phyloP scores from a whole-genome alignment of 1,284 basidiomycete genomes.

The Pholiota adiposa region DNA sequence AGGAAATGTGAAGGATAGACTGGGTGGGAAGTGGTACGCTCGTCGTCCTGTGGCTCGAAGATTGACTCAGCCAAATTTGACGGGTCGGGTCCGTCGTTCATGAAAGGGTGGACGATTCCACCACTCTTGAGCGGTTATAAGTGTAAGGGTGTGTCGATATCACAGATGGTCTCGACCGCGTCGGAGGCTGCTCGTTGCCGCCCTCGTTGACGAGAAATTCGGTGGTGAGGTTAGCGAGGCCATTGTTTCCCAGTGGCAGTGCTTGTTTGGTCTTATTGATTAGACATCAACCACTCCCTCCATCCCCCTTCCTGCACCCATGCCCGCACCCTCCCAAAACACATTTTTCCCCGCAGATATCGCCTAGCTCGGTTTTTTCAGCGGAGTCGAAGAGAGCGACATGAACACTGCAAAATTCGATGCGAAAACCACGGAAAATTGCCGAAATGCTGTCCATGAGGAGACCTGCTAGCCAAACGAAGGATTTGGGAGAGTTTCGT shows the following conservation, averaged over 20 bases:
- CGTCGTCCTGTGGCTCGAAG: constrained; percentile 12
- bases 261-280: constrained; percentile 27
- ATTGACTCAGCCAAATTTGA: constrained; percentile 26
- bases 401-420: constrained; percentile 4
- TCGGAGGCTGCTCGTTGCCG: constrained; percentile 9
- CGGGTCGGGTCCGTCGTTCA: constrained; percentile 25
- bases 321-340: background rate
- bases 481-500: constrained; percentile 10
- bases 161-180: constrained; percentile 5
- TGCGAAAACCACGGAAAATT: constrained; percentile 11
- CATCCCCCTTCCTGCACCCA: background rate
- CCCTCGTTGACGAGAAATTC: constrained; percentile 18
- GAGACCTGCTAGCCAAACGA: background rate
- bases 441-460: background rate
- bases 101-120: constrained; percentile 23
- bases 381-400: background rate
- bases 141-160: background rate
- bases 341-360: constrained; percentile 4
- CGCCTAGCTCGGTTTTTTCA: background rate
- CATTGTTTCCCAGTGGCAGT: constrained; percentile 30
- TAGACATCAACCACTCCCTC: constrained; percentile 1
- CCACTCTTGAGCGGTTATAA: constrained; percentile 9
- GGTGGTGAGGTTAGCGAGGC: constrained; percentile 7
- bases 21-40: constrained; percentile 9
- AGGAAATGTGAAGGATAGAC: constrained; percentile 12